Percentiles rank a stretch among this genome's conserved stretches.
phyloP scores from a whole-genome alignment of 106 monocot species.

The Cymbidium sinense region DNA sequence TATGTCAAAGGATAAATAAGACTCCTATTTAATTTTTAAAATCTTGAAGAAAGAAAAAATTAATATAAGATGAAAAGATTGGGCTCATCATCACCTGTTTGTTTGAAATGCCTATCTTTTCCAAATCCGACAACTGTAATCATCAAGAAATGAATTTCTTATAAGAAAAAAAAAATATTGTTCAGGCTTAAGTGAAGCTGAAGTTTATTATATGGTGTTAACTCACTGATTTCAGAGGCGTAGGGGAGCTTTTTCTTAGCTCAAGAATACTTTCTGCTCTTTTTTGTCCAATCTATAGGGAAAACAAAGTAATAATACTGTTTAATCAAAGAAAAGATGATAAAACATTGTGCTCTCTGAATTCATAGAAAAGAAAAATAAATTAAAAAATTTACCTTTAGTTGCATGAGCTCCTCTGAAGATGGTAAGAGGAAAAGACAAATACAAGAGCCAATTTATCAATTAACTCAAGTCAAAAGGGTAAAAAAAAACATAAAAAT shows the following conservation, averaged over 20 bases:
- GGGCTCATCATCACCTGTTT: conserved; percentile 64
- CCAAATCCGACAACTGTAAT: conserved; percentile 77
- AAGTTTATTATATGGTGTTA: background rate
- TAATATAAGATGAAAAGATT: background rate
- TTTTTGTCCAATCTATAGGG: conserved; percentile 57
- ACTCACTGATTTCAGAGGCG: conserved; percentile 79
- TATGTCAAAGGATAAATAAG: background rate
- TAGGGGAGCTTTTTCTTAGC: conserved; percentile 49
- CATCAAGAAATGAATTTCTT: conserved; percentile 1
- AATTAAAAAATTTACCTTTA: conserved; percentile 44
- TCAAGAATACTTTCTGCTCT: conserved; percentile 86
- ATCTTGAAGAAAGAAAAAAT: background rate
- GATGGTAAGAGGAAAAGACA: background rate
- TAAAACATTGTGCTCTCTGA: background rate
- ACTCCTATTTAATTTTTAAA: background rate
- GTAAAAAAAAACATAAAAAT: background rate
- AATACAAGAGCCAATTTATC: background rate
- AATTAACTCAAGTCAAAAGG: background rate
- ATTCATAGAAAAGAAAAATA: background rate
- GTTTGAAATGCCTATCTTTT: conserved; percentile 74
- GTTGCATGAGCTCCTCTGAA: conserved; percentile 67
- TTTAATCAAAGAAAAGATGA: background rate
- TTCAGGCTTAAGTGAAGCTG: conserved; percentile 1
- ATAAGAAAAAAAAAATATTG: background rate
- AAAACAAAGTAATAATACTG: background rate